phyloP scores from a whole-genome alignment of 352 stramenopile genomes.

The Phytophthora pisi region DNA sequence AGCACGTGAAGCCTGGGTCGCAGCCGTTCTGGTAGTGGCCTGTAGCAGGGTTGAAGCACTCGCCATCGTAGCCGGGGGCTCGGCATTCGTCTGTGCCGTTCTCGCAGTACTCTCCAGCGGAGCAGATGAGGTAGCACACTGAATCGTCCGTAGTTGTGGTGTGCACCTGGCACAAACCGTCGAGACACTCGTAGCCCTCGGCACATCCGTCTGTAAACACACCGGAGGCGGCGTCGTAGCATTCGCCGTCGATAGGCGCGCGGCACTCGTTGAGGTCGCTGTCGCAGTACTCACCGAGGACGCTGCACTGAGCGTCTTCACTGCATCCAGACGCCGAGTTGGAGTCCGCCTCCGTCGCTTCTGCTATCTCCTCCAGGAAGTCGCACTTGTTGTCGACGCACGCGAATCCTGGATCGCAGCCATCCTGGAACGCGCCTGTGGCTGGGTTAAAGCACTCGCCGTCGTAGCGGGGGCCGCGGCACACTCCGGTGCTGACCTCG shows the following conservation, averaged over 20 bases:
- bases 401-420: conserved; percentile 22
- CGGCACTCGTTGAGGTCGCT: not conserved
- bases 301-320: not conserved
- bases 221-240: not conserved
- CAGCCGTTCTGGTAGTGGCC: conserved; percentile 24
- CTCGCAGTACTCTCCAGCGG: conserved; percentile 34
- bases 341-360: not conserved
- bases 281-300: not conserved
- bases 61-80: conserved; percentile 17
- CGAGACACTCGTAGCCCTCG: conserved; percentile 1
- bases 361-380: conserved; percentile 3
- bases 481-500: conserved; percentile 19
- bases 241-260: not conserved
- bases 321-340: conserved; percentile 8
- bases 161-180: not conserved
- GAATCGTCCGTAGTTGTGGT: not conserved
- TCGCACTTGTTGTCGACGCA: conserved; percentile 32
- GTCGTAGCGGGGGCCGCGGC: conserved; percentile 17
- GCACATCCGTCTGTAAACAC: not conserved
- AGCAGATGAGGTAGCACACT: conserved; percentile 28
- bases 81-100: conserved; percentile 31
- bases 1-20: conserved; percentile 23
- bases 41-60: conserved; percentile 41
- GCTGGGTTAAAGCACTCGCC: conserved; percentile 23
- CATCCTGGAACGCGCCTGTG: conserved; percentile 18